phyloP scores from a whole-genome alignment of 2,329 filamentous ascomycete genomes.

The Thielaviopsis populi region DNA sequence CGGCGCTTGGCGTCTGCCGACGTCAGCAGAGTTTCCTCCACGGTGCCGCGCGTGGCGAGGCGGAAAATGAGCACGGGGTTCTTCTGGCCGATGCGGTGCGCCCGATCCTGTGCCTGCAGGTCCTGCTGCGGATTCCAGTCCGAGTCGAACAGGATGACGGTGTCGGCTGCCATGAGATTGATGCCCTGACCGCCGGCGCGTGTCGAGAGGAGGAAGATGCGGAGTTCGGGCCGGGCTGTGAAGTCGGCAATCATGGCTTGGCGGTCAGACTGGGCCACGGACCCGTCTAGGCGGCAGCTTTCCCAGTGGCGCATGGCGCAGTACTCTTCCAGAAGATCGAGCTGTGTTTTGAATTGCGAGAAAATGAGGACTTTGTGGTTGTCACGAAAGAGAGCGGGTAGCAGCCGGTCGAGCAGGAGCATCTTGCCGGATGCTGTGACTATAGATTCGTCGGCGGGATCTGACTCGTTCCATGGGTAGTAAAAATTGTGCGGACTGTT shows the following conservation, averaged over 20 bases:
- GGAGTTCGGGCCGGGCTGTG: conserved; percentile 48
- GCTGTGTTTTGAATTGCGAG: conserved; percentile 87
- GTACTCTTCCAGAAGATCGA: conserved; percentile 84
- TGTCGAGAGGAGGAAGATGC: conserved; percentile 77
- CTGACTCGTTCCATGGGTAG: conserved; percentile 60
- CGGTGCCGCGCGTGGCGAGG: conserved; percentile 80
- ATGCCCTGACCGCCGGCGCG: conserved; percentile 90
- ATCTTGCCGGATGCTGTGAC: conserved; percentile 89
- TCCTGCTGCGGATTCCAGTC: conserved; percentile 97
- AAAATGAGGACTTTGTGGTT: conserved; percentile 92
- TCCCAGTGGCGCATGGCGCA: conserved; percentile 68
- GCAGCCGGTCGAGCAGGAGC: conserved; percentile 75
- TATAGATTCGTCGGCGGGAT: conserved; percentile 59
- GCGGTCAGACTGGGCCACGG: conserved; percentile 59
- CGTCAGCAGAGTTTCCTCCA: conserved; percentile 74
- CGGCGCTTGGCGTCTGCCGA: conserved; percentile 84
- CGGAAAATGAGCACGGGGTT: conserved; percentile 86
- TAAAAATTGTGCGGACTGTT: conserved; percentile 96
- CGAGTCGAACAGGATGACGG: conserved; percentile 75
- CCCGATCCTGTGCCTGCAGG: conserved; percentile 87
- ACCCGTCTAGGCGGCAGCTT: conserved; percentile 80
- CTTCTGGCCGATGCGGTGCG: conserved; percentile 87
- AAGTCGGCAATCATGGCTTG: conserved; percentile 58
- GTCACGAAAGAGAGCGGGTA: conserved; percentile 56
- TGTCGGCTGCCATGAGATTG: conserved; percentile 82